These are phyloP conservation scores for Nannochloropsis gaditana DNA, from an alignment of 108 stramenopile genomes.

Conservation along the genomic window DNA sequence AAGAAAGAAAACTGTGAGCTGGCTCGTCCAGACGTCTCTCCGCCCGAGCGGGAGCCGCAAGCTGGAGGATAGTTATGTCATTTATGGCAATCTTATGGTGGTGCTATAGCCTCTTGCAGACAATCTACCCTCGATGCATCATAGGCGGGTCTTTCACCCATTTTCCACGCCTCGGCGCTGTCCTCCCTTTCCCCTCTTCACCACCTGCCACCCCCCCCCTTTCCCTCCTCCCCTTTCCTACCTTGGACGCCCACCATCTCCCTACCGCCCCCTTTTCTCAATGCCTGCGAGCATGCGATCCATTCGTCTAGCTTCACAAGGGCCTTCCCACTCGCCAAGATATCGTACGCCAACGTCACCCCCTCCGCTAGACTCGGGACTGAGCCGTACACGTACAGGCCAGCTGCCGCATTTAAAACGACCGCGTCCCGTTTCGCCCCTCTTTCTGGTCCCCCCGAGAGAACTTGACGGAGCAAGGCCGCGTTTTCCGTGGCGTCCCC, in stretches of 20 bases:
- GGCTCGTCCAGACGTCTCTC: too few species aligned
- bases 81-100: too few species aligned
- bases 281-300: constrained; percentile 32
- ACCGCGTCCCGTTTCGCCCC: constrained; percentile 90
- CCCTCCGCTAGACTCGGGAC: constrained; percentile 78
- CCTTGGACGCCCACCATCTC: too few species aligned
- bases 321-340: constrained; percentile 36
- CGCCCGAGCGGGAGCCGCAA: too few species aligned
- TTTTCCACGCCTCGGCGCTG: not conserved
- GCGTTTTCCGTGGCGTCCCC: constrained; percentile 89
- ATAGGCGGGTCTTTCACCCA: not conserved
- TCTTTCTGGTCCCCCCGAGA: constrained; percentile 73
- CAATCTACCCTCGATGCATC: not conserved
- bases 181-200: not conserved
- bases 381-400: constrained; percentile 89
- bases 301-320: constrained; percentile 43
- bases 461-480: constrained; percentile 70
- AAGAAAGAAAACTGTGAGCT: not conserved
- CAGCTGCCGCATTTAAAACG: constrained; percentile 82
- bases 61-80: too few species aligned
- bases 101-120: too few species aligned
- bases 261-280: not conserved
- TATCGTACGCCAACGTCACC: constrained; percentile 51
- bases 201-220: not conserved
- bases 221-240: not conserved